Evolutionary conservation across 495 filamentous ascomycete species (phyloP).

Genomic region (Annulohypoxylon maeteangense): DNA sequence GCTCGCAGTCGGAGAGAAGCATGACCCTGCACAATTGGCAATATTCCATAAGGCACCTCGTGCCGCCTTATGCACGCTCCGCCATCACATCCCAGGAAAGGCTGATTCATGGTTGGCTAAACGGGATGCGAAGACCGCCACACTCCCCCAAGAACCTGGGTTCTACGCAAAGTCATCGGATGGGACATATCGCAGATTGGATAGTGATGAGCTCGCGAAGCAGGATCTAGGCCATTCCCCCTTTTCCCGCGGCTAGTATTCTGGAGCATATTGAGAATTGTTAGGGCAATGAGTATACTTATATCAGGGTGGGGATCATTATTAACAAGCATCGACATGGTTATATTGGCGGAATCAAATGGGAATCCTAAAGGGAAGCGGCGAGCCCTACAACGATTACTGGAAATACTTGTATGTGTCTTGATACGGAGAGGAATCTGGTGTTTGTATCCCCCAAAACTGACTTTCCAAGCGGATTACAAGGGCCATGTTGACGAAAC

Average conservation of each 20-base stretch:
- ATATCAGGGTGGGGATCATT: not conserved
- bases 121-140: constrained; percentile 28
- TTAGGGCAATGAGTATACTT: not conserved
- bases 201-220: not conserved
- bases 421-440: not conserved
- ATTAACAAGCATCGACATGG: not conserved
- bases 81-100: constrained; percentile 33
- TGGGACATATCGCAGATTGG: constrained; percentile 23
- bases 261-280: not conserved
- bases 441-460: not conserved
- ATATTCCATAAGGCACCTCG: constrained; percentile 42
- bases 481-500: not conserved
- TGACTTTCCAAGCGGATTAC: not conserved
- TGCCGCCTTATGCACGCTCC: constrained; percentile 42
- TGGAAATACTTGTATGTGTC: not conserved
- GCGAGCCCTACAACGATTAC: not conserved
- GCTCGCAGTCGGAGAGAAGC: constrained; percentile 38
- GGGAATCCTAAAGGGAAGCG: not conserved
- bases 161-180: constrained; percentile 19
- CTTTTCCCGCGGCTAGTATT: not conserved
- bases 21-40: not conserved
- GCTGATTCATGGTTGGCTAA: constrained; percentile 36
- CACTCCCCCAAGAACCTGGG: constrained; percentile 12
- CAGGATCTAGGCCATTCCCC: not conserved
- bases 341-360: not conserved